Evolutionary conservation across 2,329 filamentous ascomycete species (phyloP).

Genomic region (Alternaria viburni): DNA sequence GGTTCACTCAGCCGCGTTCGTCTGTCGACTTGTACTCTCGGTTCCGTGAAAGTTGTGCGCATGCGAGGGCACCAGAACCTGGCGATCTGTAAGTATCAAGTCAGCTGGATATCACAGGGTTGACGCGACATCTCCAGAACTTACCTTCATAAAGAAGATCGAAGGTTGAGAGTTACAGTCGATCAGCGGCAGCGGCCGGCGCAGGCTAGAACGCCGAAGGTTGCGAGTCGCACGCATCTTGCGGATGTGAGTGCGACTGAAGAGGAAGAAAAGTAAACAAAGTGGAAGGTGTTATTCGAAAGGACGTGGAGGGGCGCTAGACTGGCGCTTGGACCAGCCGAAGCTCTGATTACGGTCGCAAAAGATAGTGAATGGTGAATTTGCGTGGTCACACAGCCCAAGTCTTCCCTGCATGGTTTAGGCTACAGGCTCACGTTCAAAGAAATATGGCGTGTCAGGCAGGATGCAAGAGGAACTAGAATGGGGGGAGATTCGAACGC

Average conservation of each 20-base stretch:
- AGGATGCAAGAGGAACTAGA: background rate
- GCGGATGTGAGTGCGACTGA: background rate
- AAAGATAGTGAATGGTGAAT: background rate
- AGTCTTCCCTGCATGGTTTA: background rate
- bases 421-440: background rate
- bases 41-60: background rate
- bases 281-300: background rate
- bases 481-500: background rate
- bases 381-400: background rate
- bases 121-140: background rate
- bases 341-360: background rate
- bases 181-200: background rate
- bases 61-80: background rate
- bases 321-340: background rate
- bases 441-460: background rate
- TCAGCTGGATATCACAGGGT: background rate
- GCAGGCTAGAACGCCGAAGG: background rate
- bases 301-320: background rate
- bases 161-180: background rate
- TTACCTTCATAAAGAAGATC: background rate
- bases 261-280: background rate
- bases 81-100: background rate
- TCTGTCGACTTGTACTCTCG: background rate
- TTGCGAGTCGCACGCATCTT: background rate
- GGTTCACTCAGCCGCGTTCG: background rate